Percentiles rank a stretch among this genome's conserved stretches.
Conservation (phyloP, 495 filamentous ascomycete genomes). For the Venustampulla echinocandica region DNA sequence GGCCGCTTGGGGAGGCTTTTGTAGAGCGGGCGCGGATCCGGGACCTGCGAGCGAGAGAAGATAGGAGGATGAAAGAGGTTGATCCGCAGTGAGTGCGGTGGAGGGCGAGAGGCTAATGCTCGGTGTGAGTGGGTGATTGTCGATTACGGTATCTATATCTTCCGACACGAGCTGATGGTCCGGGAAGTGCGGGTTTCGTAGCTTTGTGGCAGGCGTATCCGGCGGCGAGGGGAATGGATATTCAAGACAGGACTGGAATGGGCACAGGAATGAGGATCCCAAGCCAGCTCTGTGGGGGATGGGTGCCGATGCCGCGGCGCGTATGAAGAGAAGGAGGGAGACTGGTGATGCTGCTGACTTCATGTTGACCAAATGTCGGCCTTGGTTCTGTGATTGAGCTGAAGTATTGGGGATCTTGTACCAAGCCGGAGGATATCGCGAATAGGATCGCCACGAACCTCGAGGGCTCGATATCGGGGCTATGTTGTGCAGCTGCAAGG, state of each 20-base stretch:
- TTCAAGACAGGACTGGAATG: slow-evolving; percentile 24
- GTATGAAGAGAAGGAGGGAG: slow-evolving; percentile 19
- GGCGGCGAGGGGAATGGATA: slow-evolving; percentile 24
- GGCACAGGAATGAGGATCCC: slow-evolving; percentile 5
- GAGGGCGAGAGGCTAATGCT: slow-evolving; percentile 1
- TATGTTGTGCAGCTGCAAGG: no score
- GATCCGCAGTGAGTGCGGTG: slow-evolving; percentile 7
- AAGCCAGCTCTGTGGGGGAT: slow-evolving; percentile 5
- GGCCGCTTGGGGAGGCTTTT: background rate
- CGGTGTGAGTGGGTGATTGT: slow-evolving; percentile 23
- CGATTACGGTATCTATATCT: slow-evolving; percentile 11
- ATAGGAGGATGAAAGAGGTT: slow-evolving; percentile 18
- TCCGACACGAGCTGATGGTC: slow-evolving; percentile 4
- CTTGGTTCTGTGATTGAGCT: background rate
- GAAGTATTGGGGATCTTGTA: background rate
- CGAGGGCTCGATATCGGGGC: no score
- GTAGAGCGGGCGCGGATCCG: background rate
- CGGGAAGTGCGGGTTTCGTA: slow-evolving; percentile 13
- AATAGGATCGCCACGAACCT: no score
- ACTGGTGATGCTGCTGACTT: slow-evolving; percentile 15
- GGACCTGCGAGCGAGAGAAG: slow-evolving; percentile 16
- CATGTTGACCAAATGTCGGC: slow-evolving; percentile 10
- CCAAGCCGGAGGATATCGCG: background rate
- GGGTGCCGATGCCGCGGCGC: slow-evolving; percentile 8
- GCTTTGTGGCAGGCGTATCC: slow-evolving; percentile 29